Conservation (phyloP, 2,329 filamentous ascomycete genomes). For the Trichoderma endophyticum region DNA sequence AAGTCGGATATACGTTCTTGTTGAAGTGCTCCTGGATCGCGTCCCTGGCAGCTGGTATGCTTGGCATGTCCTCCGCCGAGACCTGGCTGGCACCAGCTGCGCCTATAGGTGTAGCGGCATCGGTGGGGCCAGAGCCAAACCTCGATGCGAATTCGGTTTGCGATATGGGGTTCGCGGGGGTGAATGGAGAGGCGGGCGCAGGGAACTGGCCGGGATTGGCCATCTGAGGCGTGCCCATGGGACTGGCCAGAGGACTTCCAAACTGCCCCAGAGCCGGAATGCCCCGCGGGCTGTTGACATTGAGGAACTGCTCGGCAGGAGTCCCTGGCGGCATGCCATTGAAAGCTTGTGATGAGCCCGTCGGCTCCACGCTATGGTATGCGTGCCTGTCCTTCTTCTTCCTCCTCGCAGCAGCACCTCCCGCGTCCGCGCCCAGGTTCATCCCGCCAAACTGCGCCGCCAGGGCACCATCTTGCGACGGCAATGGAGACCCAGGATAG, state of each 20-base stretch:
- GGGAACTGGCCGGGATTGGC: constrained; percentile 56
- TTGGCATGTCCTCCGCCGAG: constrained; percentile 89
- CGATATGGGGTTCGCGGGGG: constrained; percentile 24
- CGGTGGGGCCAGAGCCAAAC: constrained; percentile 24
- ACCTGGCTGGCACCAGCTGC: constrained; percentile 52
- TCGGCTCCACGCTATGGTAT: constrained; percentile 78
- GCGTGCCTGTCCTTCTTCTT: constrained; percentile 97
- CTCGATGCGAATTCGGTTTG: constrained; percentile 28
- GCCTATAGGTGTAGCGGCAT: constrained; percentile 34
- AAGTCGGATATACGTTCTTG: constrained; percentile 86
- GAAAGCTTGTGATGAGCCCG: constrained; percentile 65
- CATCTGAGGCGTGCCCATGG: constrained; percentile 38
- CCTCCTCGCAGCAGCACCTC: constrained; percentile 51
- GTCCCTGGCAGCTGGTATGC: constrained; percentile 82
- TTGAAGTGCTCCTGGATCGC: constrained; percentile 78
- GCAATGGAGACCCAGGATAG: constrained; percentile 28
- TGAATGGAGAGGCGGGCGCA: constrained; percentile 47
- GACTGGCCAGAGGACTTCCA: constrained; percentile 37
- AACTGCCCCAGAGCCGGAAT: constrained; percentile 42
- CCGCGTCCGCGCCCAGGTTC: constrained; percentile 50
- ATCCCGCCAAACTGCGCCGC: constrained; percentile 76
- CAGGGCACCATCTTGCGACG: constrained; percentile 48
- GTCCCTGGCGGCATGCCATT: constrained; percentile 62
- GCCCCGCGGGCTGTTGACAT: constrained; percentile 27
- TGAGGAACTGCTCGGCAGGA: constrained; percentile 43